A percentile compares a stretch with the other conserved stretches of the same genome.
Evolutionary conservation across 164 flowering plant species (phyloP).

Genomic region (Chimonanthus salicifolius): DNA sequence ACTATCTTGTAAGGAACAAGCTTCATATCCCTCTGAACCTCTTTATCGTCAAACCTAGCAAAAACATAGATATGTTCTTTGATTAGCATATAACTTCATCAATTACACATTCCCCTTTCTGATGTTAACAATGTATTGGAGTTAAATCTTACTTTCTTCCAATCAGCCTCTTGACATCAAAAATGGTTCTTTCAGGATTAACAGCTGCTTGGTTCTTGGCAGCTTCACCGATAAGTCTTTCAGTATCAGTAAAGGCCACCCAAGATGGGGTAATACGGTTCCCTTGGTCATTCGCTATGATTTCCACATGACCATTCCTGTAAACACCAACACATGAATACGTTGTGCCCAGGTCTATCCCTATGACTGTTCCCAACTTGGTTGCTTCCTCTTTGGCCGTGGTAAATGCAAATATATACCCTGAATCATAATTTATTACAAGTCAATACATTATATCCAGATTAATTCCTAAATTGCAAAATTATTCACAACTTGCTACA

Average conservation of each 20-base stretch:
- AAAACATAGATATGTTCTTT: background rate
- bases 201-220: slow-evolving; percentile 87
- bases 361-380: slow-evolving; percentile 80
- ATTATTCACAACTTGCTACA: background rate
- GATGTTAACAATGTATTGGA: background rate
- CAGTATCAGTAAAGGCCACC: slow-evolving; percentile 77
- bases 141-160: slow-evolving; percentile 57
- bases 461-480: too few relatives aligned
- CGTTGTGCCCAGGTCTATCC: slow-evolving; percentile 84
- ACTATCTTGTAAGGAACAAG: slow-evolving; percentile 81
- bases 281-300: slow-evolving; percentile 91
- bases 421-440: slow-evolving; percentile 18
- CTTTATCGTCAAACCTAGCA: slow-evolving; percentile 81
- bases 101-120: background rate
- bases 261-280: slow-evolving; percentile 89
- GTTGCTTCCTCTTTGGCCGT: slow-evolving; percentile 65
- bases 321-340: slow-evolving; percentile 92
- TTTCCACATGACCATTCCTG: slow-evolving; percentile 80
- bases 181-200: slow-evolving; percentile 66
- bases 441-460: background rate
- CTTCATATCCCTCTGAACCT: slow-evolving; percentile 86
- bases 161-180: slow-evolving; percentile 80
- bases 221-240: slow-evolving; percentile 86
- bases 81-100: background rate
- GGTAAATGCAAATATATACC: slow-evolving; percentile 43